phyloP scores from a whole-genome alignment of 139 green algal genomes.

The Deuterostichococcus epilithicus region DNA sequence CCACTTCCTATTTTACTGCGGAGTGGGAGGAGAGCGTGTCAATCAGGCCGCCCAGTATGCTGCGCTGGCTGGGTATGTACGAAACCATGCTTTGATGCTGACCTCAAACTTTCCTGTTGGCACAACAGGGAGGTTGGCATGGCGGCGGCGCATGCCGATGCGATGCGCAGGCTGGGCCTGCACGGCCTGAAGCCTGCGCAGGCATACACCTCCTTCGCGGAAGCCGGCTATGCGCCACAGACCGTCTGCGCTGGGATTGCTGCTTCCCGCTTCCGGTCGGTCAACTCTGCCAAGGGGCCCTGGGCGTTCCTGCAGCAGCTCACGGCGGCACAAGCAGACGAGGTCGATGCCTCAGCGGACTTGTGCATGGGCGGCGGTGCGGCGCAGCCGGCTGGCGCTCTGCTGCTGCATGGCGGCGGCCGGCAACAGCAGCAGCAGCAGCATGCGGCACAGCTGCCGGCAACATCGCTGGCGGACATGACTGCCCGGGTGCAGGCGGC shows the following conservation, averaged over 20 bases:
- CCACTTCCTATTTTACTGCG: no score
- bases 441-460: neutral
- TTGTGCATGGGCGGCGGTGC: neutral
- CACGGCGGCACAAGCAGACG: neutral
- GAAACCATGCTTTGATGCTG: neutral
- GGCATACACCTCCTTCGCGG: neutral
- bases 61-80: no score
- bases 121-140: slow-evolving; percentile 16
- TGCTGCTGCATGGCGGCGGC: neutral
- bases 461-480: neutral
- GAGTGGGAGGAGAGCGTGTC: no score
- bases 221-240: neutral
- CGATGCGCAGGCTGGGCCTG: slow-evolving; percentile 6
- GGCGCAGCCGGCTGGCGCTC: neutral
- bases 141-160: slow-evolving; percentile 1
- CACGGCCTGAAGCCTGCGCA: neutral
- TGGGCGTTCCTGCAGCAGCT: slow-evolving; percentile 8
- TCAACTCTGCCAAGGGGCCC: slow-evolving; percentile 8
- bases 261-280: neutral
- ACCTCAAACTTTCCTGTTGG: no score
- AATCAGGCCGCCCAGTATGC: no score
- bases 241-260: neutral
- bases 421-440: neutral
- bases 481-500: neutral
- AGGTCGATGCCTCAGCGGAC: neutral